Percentiles rank a stretch among this genome's conserved stretches.
Evolutionary conservation across 2,329 filamentous ascomycete genomes (phyloP).

Genomic region (Trichoderma koningiopsis): DNA sequence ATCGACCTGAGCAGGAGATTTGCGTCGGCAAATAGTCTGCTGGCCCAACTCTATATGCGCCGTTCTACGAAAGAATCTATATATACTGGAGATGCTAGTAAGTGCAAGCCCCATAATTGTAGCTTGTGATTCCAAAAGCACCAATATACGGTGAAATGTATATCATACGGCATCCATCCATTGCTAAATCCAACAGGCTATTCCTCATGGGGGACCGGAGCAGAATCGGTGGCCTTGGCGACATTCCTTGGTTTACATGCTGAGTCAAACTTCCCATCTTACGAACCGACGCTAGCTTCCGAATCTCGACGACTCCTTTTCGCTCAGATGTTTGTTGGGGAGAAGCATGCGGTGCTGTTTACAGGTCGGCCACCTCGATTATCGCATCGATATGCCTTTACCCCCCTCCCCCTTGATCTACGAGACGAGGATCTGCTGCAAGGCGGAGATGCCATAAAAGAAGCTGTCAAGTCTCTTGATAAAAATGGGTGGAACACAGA

Average conservation of each 20-base stretch:
- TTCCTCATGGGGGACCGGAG: constrained; percentile 42
- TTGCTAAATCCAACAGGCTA: constrained; percentile 34
- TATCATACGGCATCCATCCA: neutral
- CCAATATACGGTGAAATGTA: neutral
- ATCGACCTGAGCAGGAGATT: constrained; percentile 30
- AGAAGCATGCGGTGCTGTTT: constrained; percentile 55
- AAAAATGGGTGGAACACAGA: constrained; percentile 54
- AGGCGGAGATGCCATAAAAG: constrained; percentile 37
- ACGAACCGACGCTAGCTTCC: constrained; percentile 39
- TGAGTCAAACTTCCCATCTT: constrained; percentile 31
- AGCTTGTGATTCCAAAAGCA: neutral
- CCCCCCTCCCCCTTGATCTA: constrained; percentile 58
- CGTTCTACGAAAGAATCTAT: constrained; percentile 42
- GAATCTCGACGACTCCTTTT: constrained; percentile 41
- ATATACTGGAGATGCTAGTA: constrained; percentile 45
- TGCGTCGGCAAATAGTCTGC: constrained; percentile 40
- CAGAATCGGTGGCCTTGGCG: constrained; percentile 41
- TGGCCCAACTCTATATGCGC: constrained; percentile 43
- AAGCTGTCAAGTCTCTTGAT: constrained; percentile 42
- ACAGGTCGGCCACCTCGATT: constrained; percentile 57
- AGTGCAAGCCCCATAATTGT: constrained; percentile 28
- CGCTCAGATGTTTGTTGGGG: constrained; percentile 44
- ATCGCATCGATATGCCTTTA: constrained; percentile 54
- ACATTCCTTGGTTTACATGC: constrained; percentile 43
- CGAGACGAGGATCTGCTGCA: constrained; percentile 51